Evolutionary conservation across 106 monocot genomes (phyloP).

Genomic region (Phalaenopsis equestris): DNA sequence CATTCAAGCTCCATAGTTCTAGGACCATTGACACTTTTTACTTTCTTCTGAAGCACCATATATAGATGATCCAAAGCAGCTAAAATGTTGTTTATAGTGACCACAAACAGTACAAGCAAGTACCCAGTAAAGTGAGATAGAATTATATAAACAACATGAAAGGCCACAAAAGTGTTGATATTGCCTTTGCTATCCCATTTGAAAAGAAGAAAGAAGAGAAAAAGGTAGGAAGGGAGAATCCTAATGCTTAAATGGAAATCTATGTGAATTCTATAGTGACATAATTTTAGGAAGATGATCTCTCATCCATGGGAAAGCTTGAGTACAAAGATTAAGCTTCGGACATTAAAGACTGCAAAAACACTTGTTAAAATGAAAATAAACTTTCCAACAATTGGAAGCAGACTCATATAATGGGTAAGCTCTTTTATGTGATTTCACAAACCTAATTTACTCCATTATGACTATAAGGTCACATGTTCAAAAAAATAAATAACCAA

Average conservation of each 20-base stretch:
- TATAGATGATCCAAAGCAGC: background rate
- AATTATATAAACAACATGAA: background rate
- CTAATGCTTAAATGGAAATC: background rate
- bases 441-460: background rate
- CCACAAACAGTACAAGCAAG: background rate
- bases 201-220: background rate
- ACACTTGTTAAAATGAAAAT: background rate
- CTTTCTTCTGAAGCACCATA: background rate
- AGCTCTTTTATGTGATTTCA: background rate
- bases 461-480: background rate
- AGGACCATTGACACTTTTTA: background rate
- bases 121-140: background rate
- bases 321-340: background rate
- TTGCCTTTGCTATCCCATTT: too few species aligned
- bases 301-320: background rate
- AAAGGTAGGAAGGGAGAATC: background rate
- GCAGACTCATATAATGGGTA: too few species aligned
- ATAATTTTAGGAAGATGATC: background rate
- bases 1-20: background rate
- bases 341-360: background rate
- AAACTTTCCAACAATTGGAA: background rate
- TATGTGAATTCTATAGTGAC: background rate
- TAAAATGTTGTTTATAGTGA: slow-evolving; percentile 1
- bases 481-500: background rate
- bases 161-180: too few species aligned